These are phyloP conservation scores for Paecilomyces dactylethromorphus DNA, from an alignment of 2,329 filamentous ascomycete genomes.

Conservation along the genomic window DNA sequence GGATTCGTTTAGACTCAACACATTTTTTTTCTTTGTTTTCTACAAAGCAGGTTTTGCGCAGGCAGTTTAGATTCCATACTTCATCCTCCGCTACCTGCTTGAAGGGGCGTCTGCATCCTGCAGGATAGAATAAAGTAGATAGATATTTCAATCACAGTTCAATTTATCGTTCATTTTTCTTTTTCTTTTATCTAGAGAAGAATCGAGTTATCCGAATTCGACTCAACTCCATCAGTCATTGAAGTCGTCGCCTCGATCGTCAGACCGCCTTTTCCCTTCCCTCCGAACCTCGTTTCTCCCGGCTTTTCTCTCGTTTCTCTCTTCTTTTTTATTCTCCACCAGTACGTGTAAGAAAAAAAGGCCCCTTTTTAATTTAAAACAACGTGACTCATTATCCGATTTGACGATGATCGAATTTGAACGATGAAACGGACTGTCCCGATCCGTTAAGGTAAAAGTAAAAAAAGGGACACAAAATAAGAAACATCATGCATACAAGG, in stretches of 20 bases:
- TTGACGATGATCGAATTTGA: constrained; percentile 1
- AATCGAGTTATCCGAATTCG: neutral
- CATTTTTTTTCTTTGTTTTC: constrained; percentile 7
- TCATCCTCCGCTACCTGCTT: constrained; percentile 1
- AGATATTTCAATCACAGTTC: neutral
- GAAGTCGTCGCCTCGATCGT: too few relatives aligned
- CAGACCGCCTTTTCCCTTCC: too few relatives aligned
- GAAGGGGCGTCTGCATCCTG: too few relatives aligned
- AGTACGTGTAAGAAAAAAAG: neutral
- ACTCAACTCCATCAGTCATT: neutral
- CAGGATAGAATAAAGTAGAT: constrained; percentile 2
- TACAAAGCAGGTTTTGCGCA: neutral
- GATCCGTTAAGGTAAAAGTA: constrained; percentile 2
- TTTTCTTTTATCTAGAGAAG: neutral
- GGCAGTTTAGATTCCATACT: neutral
- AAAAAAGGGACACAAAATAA: constrained; percentile 4
- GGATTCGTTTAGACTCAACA: neutral
- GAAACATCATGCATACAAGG: neutral
- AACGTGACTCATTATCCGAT: constrained; percentile 15
- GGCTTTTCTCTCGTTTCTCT: too few relatives aligned
- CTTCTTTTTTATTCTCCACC: neutral
- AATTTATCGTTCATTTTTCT: neutral
- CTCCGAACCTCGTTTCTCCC: too few relatives aligned
- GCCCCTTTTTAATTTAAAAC: neutral
- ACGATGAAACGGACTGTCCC: neutral